Conservation (phyloP, 805 yeast genomes). For the Yarrowia sp. region DNA sequence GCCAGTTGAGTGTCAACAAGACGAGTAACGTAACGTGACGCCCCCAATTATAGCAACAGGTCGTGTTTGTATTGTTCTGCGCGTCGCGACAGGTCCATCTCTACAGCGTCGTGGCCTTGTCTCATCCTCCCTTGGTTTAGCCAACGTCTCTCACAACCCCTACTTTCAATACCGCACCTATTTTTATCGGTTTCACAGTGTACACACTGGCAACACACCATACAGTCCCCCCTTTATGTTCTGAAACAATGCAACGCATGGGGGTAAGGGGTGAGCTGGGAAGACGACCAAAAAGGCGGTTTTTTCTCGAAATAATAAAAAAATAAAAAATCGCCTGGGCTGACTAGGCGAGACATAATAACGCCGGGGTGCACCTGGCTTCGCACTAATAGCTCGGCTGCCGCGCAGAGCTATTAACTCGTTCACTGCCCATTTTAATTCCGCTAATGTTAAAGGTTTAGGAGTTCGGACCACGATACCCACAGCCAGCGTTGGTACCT, state of each 20-base stretch:
- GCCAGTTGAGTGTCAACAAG: background rate
- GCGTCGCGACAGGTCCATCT: no score
- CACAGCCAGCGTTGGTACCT: slow-evolving; percentile 1
- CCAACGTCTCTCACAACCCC: background rate
- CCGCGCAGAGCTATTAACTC: no score
- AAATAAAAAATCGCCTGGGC: background rate
- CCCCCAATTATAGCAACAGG: background rate
- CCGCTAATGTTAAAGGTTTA: background rate
- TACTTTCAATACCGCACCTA: slow-evolving; percentile 17
- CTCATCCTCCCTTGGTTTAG: background rate
- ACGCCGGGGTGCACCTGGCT: no score
- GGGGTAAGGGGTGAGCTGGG: background rate
- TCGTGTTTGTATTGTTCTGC: no score
- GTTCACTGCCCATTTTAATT: no score
- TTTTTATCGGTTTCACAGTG: background rate
- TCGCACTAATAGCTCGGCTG: no score
- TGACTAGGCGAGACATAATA: no score
- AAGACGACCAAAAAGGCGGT: background rate
- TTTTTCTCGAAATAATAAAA: no score
- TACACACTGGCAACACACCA: background rate
- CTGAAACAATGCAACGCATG: slow-evolving; percentile 8
- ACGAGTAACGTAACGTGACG: background rate
- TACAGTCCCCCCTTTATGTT: slow-evolving; percentile 13
- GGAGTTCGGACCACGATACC: background rate
- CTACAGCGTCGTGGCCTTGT: background rate